phyloP scores from a whole-genome alignment of 2,329 filamentous ascomycete species.

The Mycosphaerelloides madeirae region DNA sequence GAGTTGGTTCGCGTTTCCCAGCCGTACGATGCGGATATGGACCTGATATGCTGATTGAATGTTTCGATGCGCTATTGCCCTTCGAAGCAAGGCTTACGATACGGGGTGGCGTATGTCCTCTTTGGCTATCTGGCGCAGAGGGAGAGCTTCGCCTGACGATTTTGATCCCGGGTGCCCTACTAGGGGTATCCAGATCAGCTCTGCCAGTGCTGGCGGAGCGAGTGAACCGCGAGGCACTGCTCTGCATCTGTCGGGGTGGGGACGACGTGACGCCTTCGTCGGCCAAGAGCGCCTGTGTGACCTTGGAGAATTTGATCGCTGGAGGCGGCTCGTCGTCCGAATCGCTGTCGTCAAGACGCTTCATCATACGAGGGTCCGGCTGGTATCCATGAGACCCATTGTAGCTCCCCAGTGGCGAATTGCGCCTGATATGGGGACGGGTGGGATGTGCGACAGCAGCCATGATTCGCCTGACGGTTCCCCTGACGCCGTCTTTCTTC shows the following conservation, averaged over 20 bases:
- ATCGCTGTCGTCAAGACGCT: conserved; percentile 67
- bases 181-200: conserved; percentile 32
- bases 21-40: conserved; percentile 28
- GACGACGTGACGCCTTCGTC: conserved; percentile 56
- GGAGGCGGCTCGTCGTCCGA: conserved; percentile 88
- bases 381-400: conserved; percentile 43
- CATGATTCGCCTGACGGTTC: conserved; percentile 29
- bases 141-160: conserved; percentile 34
- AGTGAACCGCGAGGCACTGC: conserved; percentile 24
- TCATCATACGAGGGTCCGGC: conserved; percentile 43
- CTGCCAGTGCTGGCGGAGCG: conserved; percentile 25
- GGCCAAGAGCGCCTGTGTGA: conserved; percentile 77
- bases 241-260: conserved; percentile 44
- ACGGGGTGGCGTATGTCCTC: conserved; percentile 32
- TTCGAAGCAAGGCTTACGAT: conserved; percentile 31
- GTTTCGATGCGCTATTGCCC: conserved; percentile 28
- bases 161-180: conserved; percentile 32
- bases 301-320: conserved; percentile 88
- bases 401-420: conserved; percentile 45
- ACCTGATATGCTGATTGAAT: conserved; percentile 31
- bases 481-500: conserved; percentile 17
- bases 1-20: conserved; percentile 30
- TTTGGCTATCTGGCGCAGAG: conserved; percentile 17
- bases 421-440: conserved; percentile 36
- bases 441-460: conserved; percentile 31